Percentiles rank a stretch among this genome's conserved stretches.
Conservation (phyloP, 352 stramenopile species). For the Pythium apleroticum region DNA sequence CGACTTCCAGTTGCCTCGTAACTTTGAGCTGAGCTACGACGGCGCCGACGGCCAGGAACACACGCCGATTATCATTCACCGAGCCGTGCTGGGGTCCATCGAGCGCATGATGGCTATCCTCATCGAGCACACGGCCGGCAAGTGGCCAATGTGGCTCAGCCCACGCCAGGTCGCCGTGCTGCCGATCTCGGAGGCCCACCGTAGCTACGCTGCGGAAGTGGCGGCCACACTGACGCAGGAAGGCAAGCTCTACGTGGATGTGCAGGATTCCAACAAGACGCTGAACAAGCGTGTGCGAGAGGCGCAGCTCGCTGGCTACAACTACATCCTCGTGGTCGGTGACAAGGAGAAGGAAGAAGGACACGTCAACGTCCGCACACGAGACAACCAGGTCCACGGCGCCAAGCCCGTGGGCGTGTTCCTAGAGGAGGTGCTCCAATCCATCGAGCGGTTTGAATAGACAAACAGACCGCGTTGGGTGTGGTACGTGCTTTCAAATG, state of each 20-base stretch:
- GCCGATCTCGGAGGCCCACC: conserved; percentile 63
- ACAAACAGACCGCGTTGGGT: background rate
- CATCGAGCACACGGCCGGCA: conserved; percentile 95
- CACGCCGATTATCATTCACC: conserved; percentile 97
- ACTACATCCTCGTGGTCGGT: conserved; percentile 85
- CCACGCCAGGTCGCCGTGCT: conserved; percentile 78
- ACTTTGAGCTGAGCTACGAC: conserved; percentile 95
- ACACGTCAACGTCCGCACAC: conserved; percentile 76
- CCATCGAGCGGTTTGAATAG: conserved; percentile 69
- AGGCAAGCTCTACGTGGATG: conserved; percentile 61
- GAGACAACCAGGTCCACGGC: conserved; percentile 82
- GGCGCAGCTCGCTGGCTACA: conserved; percentile 77
- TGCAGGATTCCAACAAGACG: conserved; percentile 75
- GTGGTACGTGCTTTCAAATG: background rate
- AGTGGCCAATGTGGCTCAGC: conserved; percentile 96
- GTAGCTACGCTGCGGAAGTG: conserved; percentile 62
- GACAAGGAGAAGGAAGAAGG: conserved; percentile 56
- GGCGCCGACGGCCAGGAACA: conserved; percentile 85
- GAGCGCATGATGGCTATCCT: conserved; percentile 99
- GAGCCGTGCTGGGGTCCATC: conserved; percentile 95
- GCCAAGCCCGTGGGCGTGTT: conserved; percentile 56
- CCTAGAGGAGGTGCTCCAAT: conserved; percentile 48
- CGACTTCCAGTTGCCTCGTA: conserved; percentile 97
- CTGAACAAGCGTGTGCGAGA: conserved; percentile 86
- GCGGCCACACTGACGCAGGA: conserved; percentile 41